phyloP scores from a whole-genome alignment of 345 rosid species.

The Hirschfeldia incana region DNA sequence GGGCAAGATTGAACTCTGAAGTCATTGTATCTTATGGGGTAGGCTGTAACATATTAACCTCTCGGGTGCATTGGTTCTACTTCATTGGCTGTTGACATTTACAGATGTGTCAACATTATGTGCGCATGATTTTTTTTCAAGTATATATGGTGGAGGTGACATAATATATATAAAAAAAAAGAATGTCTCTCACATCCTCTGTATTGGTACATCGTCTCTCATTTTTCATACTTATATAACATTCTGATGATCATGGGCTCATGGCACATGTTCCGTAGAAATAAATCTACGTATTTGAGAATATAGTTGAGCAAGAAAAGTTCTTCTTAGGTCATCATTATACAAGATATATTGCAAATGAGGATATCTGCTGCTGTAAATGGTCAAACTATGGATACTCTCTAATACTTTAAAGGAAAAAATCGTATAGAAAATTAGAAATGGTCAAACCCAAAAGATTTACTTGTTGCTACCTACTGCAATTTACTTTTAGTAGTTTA shows the following conservation, averaged over 20 bases:
- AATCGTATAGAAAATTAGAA: background rate
- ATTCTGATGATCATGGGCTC: constrained; percentile 9
- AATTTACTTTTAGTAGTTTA: background rate
- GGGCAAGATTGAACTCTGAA: background rate
- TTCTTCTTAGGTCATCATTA: constrained; percentile 16
- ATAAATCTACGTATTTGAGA: background rate
- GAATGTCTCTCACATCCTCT: background rate
- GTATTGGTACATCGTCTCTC: background rate
- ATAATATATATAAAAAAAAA: background rate
- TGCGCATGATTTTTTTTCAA: background rate
- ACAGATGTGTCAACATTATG: constrained; percentile 1
- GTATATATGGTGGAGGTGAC: constrained; percentile 10
- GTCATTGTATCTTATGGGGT: background rate
- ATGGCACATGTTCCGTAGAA: constrained; percentile 1
- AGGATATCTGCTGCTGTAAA: constrained; percentile 18
- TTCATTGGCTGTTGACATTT: constrained; percentile 13
- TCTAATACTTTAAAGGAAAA: background rate
- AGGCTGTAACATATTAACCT: constrained; percentile 6
- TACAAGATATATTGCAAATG: background rate
- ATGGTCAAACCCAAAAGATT: constrained; percentile 13
- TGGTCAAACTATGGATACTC: background rate
- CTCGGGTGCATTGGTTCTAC: too few species aligned
- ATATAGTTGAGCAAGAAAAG: constrained; percentile 9
- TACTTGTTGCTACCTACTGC: constrained; percentile 12
- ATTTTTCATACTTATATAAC: constrained; percentile 2